Percentiles rank a stretch among this genome's conserved stretches.
phyloP scores from a whole-genome alignment of 1,284 basidiomycete genomes.

The Ganoderma lingzhi region DNA sequence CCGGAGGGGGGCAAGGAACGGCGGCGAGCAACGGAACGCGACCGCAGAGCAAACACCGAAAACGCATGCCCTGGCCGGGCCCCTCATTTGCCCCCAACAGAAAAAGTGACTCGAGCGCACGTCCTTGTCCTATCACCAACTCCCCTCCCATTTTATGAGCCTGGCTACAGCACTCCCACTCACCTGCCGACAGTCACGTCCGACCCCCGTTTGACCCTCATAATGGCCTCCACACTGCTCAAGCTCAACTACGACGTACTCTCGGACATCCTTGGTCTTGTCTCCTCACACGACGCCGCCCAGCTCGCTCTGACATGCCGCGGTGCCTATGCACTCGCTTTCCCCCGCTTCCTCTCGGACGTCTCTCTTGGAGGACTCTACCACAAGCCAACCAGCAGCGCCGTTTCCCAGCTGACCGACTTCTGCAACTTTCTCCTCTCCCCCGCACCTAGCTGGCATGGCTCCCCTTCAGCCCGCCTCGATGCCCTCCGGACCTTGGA shows the following conservation, averaged over 20 bases:
- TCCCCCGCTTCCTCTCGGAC: slow-evolving; percentile 31
- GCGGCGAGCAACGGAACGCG: slow-evolving; percentile 30
- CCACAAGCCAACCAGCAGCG: slow-evolving; percentile 30
- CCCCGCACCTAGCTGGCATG: slow-evolving; percentile 30
- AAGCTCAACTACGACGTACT: slow-evolving; percentile 34
- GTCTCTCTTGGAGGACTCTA: slow-evolving; percentile 31
- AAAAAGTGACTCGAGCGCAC: slow-evolving; percentile 16
- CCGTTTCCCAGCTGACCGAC: slow-evolving; percentile 30
- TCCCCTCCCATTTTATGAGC: neutral
- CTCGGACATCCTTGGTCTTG: slow-evolving; percentile 23
- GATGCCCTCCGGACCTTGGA: slow-evolving; percentile 26
- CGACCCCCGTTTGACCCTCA: neutral
- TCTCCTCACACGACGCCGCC: slow-evolving; percentile 27
- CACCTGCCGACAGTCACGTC: neutral
- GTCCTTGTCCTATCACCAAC: slow-evolving; percentile 9
- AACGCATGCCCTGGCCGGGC: slow-evolving; percentile 10
- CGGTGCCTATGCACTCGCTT: slow-evolving; percentile 26
- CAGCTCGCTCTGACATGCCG: slow-evolving; percentile 31
- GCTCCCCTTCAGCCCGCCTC: slow-evolving; percentile 22
- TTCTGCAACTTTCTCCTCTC: slow-evolving; percentile 32
- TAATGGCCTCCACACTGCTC: slow-evolving; percentile 29
- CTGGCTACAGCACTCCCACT: neutral
- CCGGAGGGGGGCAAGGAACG: slow-evolving; percentile 11
- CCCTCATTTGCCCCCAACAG: slow-evolving; percentile 13
- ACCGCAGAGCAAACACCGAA: slow-evolving; percentile 19